A percentile compares a stretch with the other conserved stretches of the same genome.
Conservation (phyloP, 2,329 filamentous ascomycete genomes). For the Dothidotthia symphoricarpi region DNA sequence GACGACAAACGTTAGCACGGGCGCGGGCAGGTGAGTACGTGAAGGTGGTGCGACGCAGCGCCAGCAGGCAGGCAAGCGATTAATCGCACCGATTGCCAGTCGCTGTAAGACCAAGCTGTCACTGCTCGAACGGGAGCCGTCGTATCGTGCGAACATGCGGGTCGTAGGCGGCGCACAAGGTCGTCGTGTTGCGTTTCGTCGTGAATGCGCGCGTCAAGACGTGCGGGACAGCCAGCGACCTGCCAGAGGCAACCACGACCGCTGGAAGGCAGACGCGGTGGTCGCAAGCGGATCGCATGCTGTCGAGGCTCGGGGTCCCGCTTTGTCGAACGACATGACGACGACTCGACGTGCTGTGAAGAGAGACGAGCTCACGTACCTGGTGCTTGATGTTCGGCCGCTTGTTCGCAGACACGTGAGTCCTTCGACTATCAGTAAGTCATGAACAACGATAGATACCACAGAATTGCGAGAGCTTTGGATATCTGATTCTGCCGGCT, state of each 20-base stretch:
- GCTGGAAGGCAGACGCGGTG: constrained; percentile 11
- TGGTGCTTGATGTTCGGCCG: neutral
- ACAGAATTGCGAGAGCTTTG: too few relatives aligned
- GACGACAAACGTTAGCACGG: constrained; percentile 40
- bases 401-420: too few relatives aligned
- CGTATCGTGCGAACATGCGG: constrained; percentile 25
- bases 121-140: constrained; percentile 32
- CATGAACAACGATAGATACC: too few relatives aligned
- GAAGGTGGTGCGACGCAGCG: constrained; percentile 28
- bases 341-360: neutral
- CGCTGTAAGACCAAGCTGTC: constrained; percentile 41
- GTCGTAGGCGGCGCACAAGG: constrained; percentile 27
- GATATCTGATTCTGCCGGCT: too few relatives aligned
- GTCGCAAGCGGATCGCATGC: constrained; percentile 10
- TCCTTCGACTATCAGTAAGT: too few relatives aligned
- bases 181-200: constrained; percentile 33
- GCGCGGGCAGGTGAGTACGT: constrained; percentile 25
- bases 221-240: constrained; percentile 24
- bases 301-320: neutral
- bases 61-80: constrained; percentile 20
- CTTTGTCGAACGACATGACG: neutral
- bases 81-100: constrained; percentile 31
- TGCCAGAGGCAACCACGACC: constrained; percentile 13
- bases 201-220: constrained; percentile 27
- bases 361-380: neutral